Conservation (phyloP, 495 filamentous ascomycete species). For the Hypoxylon crocopeplum region DNA sequence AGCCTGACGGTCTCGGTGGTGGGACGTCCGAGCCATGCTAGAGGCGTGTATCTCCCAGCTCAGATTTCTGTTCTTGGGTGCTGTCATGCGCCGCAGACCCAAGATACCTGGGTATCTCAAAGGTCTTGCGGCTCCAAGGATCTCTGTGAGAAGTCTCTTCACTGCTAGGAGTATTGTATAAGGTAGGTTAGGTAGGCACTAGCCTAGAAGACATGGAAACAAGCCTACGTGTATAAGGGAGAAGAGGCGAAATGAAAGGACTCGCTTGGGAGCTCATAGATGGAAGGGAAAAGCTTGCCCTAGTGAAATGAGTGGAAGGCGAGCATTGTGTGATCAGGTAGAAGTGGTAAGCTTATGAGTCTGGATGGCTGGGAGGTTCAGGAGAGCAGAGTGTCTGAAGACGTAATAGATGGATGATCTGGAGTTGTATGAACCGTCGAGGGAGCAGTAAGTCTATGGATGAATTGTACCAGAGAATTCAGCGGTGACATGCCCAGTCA, state of each 20-base stretch:
- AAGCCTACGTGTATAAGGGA: background rate
- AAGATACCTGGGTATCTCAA: background rate
- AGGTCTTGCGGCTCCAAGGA: constrained; percentile 31
- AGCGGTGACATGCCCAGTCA: too few relatives aligned
- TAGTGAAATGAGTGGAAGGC: background rate
- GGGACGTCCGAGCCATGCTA: constrained; percentile 32
- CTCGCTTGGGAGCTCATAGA: too few relatives aligned
- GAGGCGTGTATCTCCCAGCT: constrained; percentile 40
- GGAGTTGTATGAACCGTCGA: too few relatives aligned
- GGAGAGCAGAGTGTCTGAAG: too few relatives aligned
- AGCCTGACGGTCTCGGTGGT: constrained; percentile 18
- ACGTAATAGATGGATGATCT: too few relatives aligned
- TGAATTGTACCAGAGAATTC: too few relatives aligned
- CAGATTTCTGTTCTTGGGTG: constrained; percentile 54
- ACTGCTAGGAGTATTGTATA: constrained; percentile 25
- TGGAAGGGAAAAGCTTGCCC: background rate
- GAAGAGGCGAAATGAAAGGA: too few relatives aligned
- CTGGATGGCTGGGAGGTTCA: too few relatives aligned
- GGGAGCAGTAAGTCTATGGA: too few relatives aligned
- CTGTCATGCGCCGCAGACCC: constrained; percentile 38
- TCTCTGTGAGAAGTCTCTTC: constrained; percentile 31
- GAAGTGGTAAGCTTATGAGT: background rate
- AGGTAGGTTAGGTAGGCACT: background rate
- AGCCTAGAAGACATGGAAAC: constrained; percentile 1
- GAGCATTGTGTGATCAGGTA: background rate